phyloP scores from a whole-genome alignment of 345 rosid species.

The Pugionium cornutum region DNA sequence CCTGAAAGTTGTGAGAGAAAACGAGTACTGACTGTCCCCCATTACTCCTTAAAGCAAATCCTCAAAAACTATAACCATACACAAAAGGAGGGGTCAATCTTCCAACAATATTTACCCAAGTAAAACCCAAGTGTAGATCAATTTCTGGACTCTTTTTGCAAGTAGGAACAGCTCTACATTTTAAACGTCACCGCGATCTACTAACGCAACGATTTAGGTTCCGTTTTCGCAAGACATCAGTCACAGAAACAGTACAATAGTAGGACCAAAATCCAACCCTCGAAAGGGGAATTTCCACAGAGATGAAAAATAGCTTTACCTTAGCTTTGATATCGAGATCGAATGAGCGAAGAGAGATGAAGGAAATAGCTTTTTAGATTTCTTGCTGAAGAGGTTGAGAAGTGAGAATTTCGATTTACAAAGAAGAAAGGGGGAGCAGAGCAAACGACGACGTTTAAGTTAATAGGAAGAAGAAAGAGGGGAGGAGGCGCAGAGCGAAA shows the following conservation, averaged over 20 bases:
- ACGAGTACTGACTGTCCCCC: constrained; percentile 97
- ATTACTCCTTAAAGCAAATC: constrained; percentile 19
- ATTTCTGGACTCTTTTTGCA: background rate
- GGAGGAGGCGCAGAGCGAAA: background rate
- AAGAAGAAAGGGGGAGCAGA: background rate
- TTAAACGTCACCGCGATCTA: constrained; percentile 2
- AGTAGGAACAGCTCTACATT: background rate
- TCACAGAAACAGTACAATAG: background rate
- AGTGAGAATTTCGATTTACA: constrained; percentile 10
- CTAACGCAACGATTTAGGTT: background rate
- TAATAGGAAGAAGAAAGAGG: background rate
- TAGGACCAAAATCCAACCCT: background rate
- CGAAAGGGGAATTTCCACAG: background rate
- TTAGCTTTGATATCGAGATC: constrained; percentile 26
- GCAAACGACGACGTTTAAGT: background rate
- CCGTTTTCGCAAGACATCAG: background rate
- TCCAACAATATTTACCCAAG: background rate
- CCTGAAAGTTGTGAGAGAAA: constrained; percentile 98
- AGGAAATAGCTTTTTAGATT: constrained; percentile 22
- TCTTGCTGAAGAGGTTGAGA: constrained; percentile 34
- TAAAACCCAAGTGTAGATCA: background rate
- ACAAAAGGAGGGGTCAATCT: background rate
- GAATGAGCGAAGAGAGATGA: constrained; percentile 20
- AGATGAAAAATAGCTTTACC: constrained; percentile 18
- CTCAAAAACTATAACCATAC: constrained; percentile 12